Base-by-base conservation (phyloP, 352 stramenopile genomes). In the Globisporangium yorkense region DNA sequence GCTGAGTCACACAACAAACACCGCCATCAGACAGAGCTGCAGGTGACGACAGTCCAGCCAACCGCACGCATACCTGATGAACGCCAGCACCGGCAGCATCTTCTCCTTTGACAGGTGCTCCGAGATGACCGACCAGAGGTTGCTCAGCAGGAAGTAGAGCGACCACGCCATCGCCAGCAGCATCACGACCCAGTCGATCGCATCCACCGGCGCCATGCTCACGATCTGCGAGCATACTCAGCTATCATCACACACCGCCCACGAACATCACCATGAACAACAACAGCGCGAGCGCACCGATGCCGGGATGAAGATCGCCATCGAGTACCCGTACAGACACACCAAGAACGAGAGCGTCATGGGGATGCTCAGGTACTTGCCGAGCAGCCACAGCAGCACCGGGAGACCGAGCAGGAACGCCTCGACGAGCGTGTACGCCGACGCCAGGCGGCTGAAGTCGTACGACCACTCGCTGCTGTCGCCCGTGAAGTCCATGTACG, bases 101-200 rank as follows among this genome's bases (percentile, higher is more conserved):
- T 95, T 95, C 54, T 95, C 85, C 61, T 95, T 92, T 35, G 83
- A 83, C 51, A 91, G 53, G 56, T 91, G 81, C 51, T 92, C 81
- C 18, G 77, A 75, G 40, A 92, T 89, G 44, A 87, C 66, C 53
- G 70, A 60, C 77, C 80, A 92, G 27, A 95, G 57, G 66, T 93
- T 95, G 56, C 62, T 85, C 20, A 95, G 49, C 44, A 95, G 59
- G 54, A 95, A 95, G 55, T 77, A 90, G 24, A 92, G 75, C 51
- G 85, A 95, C 83, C 83, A 93, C 20, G 81, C 72, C 85, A 95
- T 95, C 5, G 79, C 66, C 24, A 92, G 54, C 21, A 95, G 68
- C 57, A 93, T 68, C 41, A 82, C 75, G 43, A 95, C 74, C 85
- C 85, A 95, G 61, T 95, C 85, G 33, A 90, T 61, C 3, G 72